Conservation (phyloP, 2,329 filamentous ascomycete genomes). For the Calonectria pteridis region DNA sequence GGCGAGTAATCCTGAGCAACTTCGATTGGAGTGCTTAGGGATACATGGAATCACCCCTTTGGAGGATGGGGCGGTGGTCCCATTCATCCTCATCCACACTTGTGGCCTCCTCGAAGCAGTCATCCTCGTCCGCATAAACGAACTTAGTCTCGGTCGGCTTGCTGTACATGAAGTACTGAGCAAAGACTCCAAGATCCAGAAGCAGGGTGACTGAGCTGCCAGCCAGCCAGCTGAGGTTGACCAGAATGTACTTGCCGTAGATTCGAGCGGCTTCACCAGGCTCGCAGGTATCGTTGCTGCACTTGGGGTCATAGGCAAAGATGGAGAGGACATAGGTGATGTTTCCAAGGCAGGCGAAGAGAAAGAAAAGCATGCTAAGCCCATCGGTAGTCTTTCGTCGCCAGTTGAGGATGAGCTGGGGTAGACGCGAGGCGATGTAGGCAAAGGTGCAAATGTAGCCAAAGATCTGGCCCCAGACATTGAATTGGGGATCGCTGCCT, state of each 20-base stretch:
- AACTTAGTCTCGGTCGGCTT: conserved; percentile 54
- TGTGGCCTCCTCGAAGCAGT: conserved; percentile 39
- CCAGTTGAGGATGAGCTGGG: conserved; percentile 93
- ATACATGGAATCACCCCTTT: conserved; percentile 48
- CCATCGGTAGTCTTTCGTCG: conserved; percentile 93
- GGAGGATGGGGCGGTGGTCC: conserved; percentile 56
- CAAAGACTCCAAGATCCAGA: conserved; percentile 88
- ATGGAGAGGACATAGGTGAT: conserved; percentile 94
- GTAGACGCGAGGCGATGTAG: conserved; percentile 90
- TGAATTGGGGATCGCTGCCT: conserved; percentile 72
- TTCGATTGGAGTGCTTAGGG: conserved; percentile 21
- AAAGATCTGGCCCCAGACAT: conserved; percentile 86
- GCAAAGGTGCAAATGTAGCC: conserved; percentile 92
- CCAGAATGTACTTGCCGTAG: conserved; percentile 86
- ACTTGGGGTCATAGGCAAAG: conserved; percentile 86
- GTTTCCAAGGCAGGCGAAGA: conserved; percentile 97
- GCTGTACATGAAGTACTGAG: conserved; percentile 90
- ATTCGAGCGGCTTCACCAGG: conserved; percentile 74
- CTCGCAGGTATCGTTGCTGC: conserved; percentile 66
- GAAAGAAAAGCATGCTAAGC: conserved; percentile 92
- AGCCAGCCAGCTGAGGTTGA: conserved; percentile 91
- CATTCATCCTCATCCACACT: conserved; percentile 47
- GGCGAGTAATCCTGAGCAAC: conserved; percentile 1
- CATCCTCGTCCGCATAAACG: conserved; percentile 45
- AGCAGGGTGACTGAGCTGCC: conserved; percentile 90